Evolutionary conservation across 495 filamentous ascomycete species (phyloP), one percentile per base, ranked within the genome.

Genomic region (Cryomyces minteri): DNA sequence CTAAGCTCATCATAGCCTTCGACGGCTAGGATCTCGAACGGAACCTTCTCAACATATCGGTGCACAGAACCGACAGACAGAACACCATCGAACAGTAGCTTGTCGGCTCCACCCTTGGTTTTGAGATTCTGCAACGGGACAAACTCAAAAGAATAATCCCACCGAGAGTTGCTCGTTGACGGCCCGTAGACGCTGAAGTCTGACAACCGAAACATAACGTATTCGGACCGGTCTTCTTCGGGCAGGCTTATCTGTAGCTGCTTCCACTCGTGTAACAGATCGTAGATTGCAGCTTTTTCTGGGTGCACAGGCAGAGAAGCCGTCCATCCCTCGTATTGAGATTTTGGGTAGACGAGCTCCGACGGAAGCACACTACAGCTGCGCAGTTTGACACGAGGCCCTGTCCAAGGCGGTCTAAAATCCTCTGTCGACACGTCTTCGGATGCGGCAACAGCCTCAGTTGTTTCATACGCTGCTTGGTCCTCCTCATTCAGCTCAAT

Each of bases 1-100:
- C 50, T 49, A 0, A 55, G 44, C 12, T 62, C 51, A 4, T 70
- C 72, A 60, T 84, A 84, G 45, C 77, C 76, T 28, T 77, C 81
- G 32, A 84, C 70, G 0, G 79, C 74, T 8, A 81, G 58, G 28
- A 65, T 59, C 1, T 56, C 48, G 46, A 84, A 79, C 6, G 67
- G 66, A 5, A 82, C 62, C 33, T 50, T 57, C 37, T 68, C 57
- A 2, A 84, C 62, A 51, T 70, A 80, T 11, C 59, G 56, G 0
- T 47, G 43, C 3, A 40, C 45, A 9, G 60, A 48, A 1, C 71
- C 74, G 31, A 60, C 39, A 8, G 57, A 64, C 8, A 84, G 59
- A 2, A 76, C 52, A 0, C 80, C 82, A 53, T 83, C 73, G 42
- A 84, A 73, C 0, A 52, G 41, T 8, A 57, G 46, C 0, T 51